Percentiles rank a stretch among this genome's conserved stretches.
Conservation (phyloP, 345 rosid genomes). For the Melaleuca alternifolia region DNA sequence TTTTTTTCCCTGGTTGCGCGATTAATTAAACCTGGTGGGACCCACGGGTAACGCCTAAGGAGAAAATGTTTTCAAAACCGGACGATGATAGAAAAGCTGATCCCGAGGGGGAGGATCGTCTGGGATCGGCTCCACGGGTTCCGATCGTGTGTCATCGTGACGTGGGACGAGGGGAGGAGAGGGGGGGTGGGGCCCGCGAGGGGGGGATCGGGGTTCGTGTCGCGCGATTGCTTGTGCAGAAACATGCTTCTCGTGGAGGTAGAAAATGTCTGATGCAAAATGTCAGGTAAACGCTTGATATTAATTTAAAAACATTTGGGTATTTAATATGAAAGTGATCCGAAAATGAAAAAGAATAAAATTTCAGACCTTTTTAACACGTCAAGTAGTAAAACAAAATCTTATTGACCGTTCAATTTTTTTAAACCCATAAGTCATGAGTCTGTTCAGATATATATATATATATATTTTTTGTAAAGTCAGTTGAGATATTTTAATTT, state of each 20-base stretch:
- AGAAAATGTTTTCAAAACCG: not conserved
- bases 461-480: too few relatives aligned
- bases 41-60: not conserved
- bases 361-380: too few relatives aligned
- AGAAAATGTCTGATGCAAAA: not conserved
- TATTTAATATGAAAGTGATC: not conserved
- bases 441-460: too few relatives aligned
- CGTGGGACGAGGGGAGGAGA: not conserved
- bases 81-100: not conserved
- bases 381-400: too few relatives aligned
- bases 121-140: not conserved
- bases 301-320: not conserved
- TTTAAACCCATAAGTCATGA: too few relatives aligned
- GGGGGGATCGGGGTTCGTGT: not conserved
- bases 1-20: not conserved
- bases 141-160: not conserved
- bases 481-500: too few relatives aligned
- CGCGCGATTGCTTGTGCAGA: not conserved
- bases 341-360: not conserved
- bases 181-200: not conserved
- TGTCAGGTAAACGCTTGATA: not conserved
- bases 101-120: not conserved
- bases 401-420: too few relatives aligned
- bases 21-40: not conserved
- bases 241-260: not conserved